Percentiles rank a stretch among this genome's conserved stretches.
Evolutionary conservation across 345 rosid species (phyloP).

Genomic region (Rhodamnia rubescens): DNA sequence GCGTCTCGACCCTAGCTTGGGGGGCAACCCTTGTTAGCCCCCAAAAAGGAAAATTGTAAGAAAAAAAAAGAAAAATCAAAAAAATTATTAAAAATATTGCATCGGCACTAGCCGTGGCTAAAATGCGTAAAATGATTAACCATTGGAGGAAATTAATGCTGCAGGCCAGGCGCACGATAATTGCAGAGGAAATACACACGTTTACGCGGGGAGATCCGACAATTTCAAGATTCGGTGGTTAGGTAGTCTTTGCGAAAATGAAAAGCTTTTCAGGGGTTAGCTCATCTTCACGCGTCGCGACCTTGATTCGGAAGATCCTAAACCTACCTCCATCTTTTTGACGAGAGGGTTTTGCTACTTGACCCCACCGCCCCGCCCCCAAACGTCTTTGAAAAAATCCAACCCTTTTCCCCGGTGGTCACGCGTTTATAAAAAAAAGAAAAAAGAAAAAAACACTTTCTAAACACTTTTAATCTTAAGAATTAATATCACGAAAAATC

Average conservation of each 20-base stretch:
- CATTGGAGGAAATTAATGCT: background rate
- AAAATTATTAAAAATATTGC: too few species aligned
- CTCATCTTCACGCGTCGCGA: background rate
- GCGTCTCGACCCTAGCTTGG: too few species aligned
- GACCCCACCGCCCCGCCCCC: too few species aligned
- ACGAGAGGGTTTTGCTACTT: background rate
- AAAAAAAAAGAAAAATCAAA: too few species aligned
- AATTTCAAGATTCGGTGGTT: background rate
- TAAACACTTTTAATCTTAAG: too few species aligned
- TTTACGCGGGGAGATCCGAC: background rate
- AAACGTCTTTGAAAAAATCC: background rate
- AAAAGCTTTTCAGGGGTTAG: background rate
- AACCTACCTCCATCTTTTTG: background rate
- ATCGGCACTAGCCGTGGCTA: too few species aligned
- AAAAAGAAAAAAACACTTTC: background rate
- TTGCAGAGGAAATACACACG: too few species aligned
- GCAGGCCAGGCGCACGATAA: background rate
- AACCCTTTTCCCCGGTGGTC: background rate
- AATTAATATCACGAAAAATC: too few species aligned
- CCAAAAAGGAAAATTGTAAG: too few species aligned
- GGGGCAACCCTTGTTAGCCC: too few species aligned
- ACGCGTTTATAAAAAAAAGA: background rate
- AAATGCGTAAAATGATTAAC: background rate
- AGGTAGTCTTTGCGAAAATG: rapidly evolving
- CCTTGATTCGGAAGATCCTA: background rate